Percentiles rank a stretch among this genome's conserved stretches.
phyloP scores from a whole-genome alignment of 2,329 filamentous ascomycete genomes.

The Pestalotiopsis sp. region DNA sequence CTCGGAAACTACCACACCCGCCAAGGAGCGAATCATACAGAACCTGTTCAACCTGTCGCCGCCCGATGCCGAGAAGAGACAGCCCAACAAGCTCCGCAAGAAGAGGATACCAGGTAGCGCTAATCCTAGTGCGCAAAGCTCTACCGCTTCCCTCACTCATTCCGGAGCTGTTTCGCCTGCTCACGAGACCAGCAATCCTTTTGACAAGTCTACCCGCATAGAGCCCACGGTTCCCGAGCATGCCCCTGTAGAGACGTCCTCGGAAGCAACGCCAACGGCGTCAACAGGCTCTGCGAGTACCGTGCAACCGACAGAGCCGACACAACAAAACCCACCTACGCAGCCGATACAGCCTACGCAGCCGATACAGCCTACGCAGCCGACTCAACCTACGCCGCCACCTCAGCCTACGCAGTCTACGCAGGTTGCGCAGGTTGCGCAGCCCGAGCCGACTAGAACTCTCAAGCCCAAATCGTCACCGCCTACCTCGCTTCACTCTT shows the following conservation, averaged over 20 bases:
- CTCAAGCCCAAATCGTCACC: constrained; percentile 73
- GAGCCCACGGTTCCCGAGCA: constrained; percentile 28
- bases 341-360: no score
- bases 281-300: constrained; percentile 46
- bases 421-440: neutral
- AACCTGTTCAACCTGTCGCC: constrained; percentile 73
- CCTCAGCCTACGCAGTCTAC: no score
- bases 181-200: constrained; percentile 47
- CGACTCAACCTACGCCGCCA: no score
- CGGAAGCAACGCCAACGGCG: constrained; percentile 48
- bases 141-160: constrained; percentile 70
- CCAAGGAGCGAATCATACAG: constrained; percentile 69
- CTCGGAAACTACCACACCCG: constrained; percentile 53
- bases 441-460: constrained; percentile 45
- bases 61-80: constrained; percentile 65
- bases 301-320: constrained; percentile 26
- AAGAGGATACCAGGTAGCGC: constrained; percentile 76
- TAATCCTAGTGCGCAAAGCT: constrained; percentile 89
- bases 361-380: no score
- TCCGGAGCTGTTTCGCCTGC: constrained; percentile 49
- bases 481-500: constrained; percentile 75
- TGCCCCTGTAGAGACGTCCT: constrained; percentile 31
- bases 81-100: constrained; percentile 91
- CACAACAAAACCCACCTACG: no score
- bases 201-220: constrained; percentile 36